Evolutionary conservation across 257 asterid species (phyloP).

Genomic region (Nyctanthes arbortristis): DNA sequence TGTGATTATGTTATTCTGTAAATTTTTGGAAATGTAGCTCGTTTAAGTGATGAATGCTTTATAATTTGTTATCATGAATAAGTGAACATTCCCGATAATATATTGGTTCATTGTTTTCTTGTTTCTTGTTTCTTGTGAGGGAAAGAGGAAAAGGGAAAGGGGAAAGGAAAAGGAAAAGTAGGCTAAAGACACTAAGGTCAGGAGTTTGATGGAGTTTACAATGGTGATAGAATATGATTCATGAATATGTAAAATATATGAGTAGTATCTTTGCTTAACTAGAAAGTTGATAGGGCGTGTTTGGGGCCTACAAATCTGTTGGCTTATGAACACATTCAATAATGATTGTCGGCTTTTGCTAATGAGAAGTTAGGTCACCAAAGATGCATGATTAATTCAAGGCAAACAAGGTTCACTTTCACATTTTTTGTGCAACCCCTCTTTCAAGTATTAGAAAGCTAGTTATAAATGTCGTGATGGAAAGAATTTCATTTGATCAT

Average conservation of each 20-base stretch:
- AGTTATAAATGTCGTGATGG: neutral
- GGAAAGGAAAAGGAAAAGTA: conserved; percentile 26
- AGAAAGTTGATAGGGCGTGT: conserved; percentile 45
- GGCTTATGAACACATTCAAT: conserved; percentile 32
- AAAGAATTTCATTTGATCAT: too few relatives aligned
- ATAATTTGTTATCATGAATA: neutral
- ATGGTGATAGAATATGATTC: conserved; percentile 55
- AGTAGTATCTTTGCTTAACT: conserved; percentile 53
- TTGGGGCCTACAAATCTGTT: conserved; percentile 36
- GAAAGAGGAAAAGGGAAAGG: conserved; percentile 21
- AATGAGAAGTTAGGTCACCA: conserved; percentile 52
- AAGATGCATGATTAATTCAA: conserved; percentile 24
- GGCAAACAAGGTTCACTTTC: conserved; percentile 11
- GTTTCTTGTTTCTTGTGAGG: conserved; percentile 34
- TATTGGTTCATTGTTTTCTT: conserved; percentile 25
- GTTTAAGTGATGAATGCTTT: neutral
- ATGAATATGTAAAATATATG: conserved; percentile 32
- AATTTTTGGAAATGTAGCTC: neutral
- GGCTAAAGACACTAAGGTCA: conserved; percentile 42
- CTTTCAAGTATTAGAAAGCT: neutral
- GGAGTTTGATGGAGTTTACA: conserved; percentile 35
- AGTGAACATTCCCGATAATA: neutral
- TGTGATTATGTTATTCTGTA: neutral
- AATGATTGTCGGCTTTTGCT: conserved; percentile 56
- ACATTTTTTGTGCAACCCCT: neutral